These are phyloP conservation scores for Leptosphaerulina australis DNA, from an alignment of 2,329 filamentous ascomycete genomes.

Conservation along the genomic window DNA sequence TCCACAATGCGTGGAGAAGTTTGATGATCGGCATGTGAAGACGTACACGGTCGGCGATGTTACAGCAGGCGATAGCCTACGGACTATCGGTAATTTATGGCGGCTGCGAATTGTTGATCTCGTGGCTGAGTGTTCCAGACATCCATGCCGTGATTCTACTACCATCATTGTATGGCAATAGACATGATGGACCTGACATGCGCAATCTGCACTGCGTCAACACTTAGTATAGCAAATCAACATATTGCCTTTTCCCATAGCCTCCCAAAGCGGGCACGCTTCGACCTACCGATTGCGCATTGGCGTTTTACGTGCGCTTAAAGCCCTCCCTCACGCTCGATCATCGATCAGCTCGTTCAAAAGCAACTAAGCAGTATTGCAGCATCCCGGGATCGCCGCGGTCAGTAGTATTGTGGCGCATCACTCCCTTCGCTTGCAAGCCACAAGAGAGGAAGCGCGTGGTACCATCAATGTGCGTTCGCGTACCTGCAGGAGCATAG, in stretches of 20 bases:
- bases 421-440: slow-evolving; percentile 32
- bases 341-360: slow-evolving; percentile 3
- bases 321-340: neutral
- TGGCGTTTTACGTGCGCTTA: neutral
- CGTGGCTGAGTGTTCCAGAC: neutral
- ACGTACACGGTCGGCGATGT: neutral
- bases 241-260: neutral
- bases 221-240: neutral
- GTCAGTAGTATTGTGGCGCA: slow-evolving; percentile 33
- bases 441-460: slow-evolving; percentile 27
- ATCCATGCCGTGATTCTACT: neutral
- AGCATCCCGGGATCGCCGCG: slow-evolving; percentile 36
- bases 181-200: neutral
- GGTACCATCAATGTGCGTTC: slow-evolving; percentile 23
- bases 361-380: slow-evolving; percentile 18
- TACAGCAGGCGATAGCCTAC: neutral
- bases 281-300: slow-evolving; percentile 1
- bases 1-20: neutral
- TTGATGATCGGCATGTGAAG: neutral
- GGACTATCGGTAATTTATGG: neutral
- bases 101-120: neutral
- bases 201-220: neutral
- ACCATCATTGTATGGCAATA: neutral
- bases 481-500: slow-evolving; percentile 45
- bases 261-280: neutral